phyloP scores from a whole-genome alignment of 352 stramenopile species.

The Phytophthora idaei region DNA sequence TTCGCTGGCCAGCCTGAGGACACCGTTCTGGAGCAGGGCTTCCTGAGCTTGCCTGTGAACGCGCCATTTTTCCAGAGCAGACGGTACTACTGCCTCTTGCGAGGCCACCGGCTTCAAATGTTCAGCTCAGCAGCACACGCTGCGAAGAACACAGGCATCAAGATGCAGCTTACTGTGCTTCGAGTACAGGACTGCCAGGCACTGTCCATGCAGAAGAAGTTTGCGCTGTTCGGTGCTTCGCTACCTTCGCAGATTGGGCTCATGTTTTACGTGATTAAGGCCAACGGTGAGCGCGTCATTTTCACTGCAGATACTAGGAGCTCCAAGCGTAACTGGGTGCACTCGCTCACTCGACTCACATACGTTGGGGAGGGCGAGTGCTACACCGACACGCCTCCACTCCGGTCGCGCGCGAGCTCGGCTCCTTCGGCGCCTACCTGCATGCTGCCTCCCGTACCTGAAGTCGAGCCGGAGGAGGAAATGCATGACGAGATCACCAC shows the following conservation, averaged over 20 bases:
- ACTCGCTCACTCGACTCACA: constrained; percentile 51
- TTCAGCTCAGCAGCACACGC: constrained; percentile 60
- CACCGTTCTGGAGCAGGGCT: constrained; percentile 77
- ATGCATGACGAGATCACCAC: constrained; percentile 11
- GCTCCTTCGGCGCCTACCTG: constrained; percentile 15
- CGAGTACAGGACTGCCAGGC: constrained; percentile 64
- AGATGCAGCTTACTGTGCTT: constrained; percentile 56
- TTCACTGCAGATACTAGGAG: constrained; percentile 51
- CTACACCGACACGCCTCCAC: constrained; percentile 13
- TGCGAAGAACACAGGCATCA: constrained; percentile 49
- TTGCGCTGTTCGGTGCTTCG: constrained; percentile 60
- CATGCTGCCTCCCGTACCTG: constrained; percentile 26
- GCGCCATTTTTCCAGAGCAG: constrained; percentile 65
- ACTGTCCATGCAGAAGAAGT: constrained; percentile 66
- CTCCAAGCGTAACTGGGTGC: constrained; percentile 63
- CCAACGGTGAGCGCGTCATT: constrained; percentile 68
- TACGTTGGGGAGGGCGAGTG: constrained; percentile 53
- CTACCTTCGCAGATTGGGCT: constrained; percentile 51
- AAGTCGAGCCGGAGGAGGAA: constrained; percentile 34
- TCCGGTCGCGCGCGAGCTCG: constrained; percentile 29
- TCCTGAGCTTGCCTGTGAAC: constrained; percentile 54
- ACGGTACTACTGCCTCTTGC: constrained; percentile 73
- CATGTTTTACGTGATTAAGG: constrained; percentile 76
- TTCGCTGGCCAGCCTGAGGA: constrained; percentile 55
- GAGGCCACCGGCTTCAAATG: constrained; percentile 47